A percentile compares a stretch with the other conserved stretches of the same genome.
Evolutionary conservation across 441 rosid species (phyloP).

Genomic region (Populus hybrid): DNA sequence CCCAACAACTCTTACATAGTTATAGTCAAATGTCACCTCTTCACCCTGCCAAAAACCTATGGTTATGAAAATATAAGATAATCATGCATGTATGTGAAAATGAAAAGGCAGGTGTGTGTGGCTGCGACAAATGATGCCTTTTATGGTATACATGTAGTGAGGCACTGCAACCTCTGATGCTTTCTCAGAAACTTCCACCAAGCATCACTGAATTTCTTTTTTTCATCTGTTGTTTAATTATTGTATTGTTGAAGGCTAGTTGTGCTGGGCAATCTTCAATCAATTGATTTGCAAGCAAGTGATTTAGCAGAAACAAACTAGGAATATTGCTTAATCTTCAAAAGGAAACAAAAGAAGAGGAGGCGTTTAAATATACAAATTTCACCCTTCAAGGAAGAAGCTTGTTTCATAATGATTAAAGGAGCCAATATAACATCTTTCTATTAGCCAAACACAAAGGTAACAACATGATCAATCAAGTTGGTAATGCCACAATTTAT

Average conservation of each 20-base stretch:
- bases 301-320: neutral
- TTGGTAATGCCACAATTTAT: neutral
- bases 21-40: constrained; percentile 97
- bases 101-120: neutral
- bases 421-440: neutral
- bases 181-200: neutral
- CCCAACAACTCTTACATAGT: constrained; percentile 95
- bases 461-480: neutral
- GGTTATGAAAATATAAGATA: neutral
- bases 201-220: neutral
- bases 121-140: neutral
- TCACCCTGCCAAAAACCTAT: constrained; percentile 58
- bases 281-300: neutral
- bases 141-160: neutral
- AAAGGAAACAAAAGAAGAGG: neutral
- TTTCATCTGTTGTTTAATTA: neutral
- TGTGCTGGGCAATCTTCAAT: neutral
- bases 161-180: neutral
- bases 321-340: neutral
- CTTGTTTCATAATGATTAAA: neutral
- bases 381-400: neutral
- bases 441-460: neutral
- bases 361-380: neutral
- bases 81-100: neutral
- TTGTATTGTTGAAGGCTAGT: neutral